These are phyloP conservation scores for Cyathus striatus DNA, from an alignment of 768 basidiomycete species.

Conservation along the genomic window DNA sequence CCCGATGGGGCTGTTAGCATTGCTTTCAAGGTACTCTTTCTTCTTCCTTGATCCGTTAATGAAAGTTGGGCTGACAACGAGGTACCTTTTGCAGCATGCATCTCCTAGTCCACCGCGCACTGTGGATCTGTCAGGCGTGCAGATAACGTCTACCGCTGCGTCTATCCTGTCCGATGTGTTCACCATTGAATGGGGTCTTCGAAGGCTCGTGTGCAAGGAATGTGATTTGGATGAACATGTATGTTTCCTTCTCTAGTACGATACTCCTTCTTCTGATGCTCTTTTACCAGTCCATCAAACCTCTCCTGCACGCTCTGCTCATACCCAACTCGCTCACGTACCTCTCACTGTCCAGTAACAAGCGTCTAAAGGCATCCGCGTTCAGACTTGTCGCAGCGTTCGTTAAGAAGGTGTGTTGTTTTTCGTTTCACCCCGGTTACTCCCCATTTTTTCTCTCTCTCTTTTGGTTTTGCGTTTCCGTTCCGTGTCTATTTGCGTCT, in stretches of 20 bases:
- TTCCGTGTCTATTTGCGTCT: too few relatives aligned
- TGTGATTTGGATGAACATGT: slow-evolving; percentile 87
- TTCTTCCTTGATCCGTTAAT: not conserved
- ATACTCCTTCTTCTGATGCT: not conserved
- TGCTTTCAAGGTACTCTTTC: slow-evolving; percentile 57
- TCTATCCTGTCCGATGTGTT: slow-evolving; percentile 88
- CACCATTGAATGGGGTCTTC: slow-evolving; percentile 87
- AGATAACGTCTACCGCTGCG: slow-evolving; percentile 63
- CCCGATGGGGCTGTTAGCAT: slow-evolving; percentile 60
- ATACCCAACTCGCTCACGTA: slow-evolving; percentile 78
- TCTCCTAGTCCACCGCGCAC: slow-evolving; percentile 55
- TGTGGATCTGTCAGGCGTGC: slow-evolving; percentile 76
- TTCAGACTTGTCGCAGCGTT: slow-evolving; percentile 82
- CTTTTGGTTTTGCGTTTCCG: too few relatives aligned
- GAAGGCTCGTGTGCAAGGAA: slow-evolving; percentile 79
- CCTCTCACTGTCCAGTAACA: slow-evolving; percentile 84
- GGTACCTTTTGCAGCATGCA: slow-evolving; percentile 36
- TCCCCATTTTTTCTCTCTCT: too few relatives aligned
- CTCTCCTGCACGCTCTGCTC: slow-evolving; percentile 84
- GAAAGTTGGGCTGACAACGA: too few relatives aligned
- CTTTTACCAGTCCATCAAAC: slow-evolving; percentile 65
- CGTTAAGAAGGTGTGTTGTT: slow-evolving; percentile 52
- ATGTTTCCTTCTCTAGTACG: slow-evolving; percentile 14
- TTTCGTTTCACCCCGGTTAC: too few relatives aligned
- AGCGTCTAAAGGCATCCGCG: slow-evolving; percentile 68